Evolutionary conservation across 2,329 filamentous ascomycete species (phyloP).

Genomic region (Ambrosiella xylebori): DNA sequence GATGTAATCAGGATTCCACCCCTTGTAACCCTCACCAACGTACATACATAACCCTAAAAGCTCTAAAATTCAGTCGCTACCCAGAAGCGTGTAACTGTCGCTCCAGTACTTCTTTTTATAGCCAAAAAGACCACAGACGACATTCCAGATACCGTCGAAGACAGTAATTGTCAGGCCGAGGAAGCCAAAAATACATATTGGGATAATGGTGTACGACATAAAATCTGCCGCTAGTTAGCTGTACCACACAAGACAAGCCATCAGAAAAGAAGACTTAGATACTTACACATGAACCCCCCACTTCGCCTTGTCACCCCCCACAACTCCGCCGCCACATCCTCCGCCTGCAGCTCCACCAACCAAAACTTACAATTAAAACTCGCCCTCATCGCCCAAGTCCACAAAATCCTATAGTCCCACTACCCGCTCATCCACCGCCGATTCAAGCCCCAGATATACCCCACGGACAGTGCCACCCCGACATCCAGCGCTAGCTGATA

Average conservation of each 20-base stretch:
- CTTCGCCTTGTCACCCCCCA: constrained; percentile 23
- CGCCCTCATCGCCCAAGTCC: constrained; percentile 30
- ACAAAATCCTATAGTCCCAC: constrained; percentile 15
- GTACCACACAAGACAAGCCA: background rate
- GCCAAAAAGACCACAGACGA: background rate
- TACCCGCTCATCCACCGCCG: constrained; percentile 16
- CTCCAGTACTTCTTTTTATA: background rate
- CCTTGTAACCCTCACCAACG: no score
- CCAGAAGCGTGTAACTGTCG: no score
- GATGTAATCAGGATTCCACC: no score
- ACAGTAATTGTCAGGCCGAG: constrained; percentile 21
- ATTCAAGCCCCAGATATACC: constrained; percentile 18
- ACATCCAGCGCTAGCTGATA: constrained; percentile 33
- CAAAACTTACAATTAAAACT: constrained; percentile 34
- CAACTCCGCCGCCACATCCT: constrained; percentile 27
- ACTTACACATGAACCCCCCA: constrained; percentile 24
- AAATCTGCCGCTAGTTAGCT: constrained; percentile 17
- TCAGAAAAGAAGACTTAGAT: background rate
- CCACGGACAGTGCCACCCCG: constrained; percentile 24
- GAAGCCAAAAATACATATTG: constrained; percentile 21
- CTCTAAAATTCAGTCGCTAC: no score
- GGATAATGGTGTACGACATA: constrained; percentile 22
- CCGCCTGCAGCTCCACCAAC: constrained; percentile 27
- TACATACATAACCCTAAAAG: no score
- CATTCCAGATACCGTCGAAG: constrained; percentile 14